Evolutionary conservation across 352 stramenopile genomes (phyloP).

Genomic region (Globisporangium ultimum): DNA sequence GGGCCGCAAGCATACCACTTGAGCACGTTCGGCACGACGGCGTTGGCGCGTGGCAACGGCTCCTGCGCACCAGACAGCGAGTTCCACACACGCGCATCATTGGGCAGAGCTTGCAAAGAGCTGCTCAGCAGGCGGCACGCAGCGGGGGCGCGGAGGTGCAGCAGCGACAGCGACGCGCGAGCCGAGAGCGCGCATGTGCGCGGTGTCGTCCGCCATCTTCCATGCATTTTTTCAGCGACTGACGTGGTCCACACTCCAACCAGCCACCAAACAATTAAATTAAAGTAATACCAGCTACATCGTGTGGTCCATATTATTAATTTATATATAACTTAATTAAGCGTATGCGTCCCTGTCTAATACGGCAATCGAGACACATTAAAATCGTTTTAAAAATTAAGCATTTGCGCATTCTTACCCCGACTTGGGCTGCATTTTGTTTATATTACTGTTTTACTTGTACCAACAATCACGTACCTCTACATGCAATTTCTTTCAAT

Average conservation of each 20-base stretch:
- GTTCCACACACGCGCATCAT: constrained; percentile 45
- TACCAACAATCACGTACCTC: too few species aligned
- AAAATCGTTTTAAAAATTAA: too few species aligned
- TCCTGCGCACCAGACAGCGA: constrained; percentile 41
- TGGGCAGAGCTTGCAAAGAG: neutral
- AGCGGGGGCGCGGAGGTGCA: neutral
- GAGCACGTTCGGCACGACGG: constrained; percentile 41
- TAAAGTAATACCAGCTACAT: neutral
- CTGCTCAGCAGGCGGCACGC: neutral
- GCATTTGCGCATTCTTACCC: too few species aligned
- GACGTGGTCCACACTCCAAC: constrained; percentile 1
- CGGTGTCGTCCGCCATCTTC: constrained; percentile 3
- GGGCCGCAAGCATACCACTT: constrained; percentile 98
- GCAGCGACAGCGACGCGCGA: neutral
- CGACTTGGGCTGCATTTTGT: too few species aligned
- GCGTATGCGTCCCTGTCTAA: too few species aligned
- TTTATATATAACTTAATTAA: too few species aligned
- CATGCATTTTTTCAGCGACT: constrained; percentile 7
- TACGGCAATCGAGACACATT: too few species aligned
- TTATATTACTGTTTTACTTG: too few species aligned
- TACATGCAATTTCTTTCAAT: too few species aligned
- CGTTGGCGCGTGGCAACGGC: constrained; percentile 37
- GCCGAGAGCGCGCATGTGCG: neutral
- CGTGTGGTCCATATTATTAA: neutral
- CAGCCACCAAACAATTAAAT: neutral